Base-by-base conservation (phyloP, 2,329 filamentous ascomycete genomes). In the Trichophyton verrucosum region DNA sequence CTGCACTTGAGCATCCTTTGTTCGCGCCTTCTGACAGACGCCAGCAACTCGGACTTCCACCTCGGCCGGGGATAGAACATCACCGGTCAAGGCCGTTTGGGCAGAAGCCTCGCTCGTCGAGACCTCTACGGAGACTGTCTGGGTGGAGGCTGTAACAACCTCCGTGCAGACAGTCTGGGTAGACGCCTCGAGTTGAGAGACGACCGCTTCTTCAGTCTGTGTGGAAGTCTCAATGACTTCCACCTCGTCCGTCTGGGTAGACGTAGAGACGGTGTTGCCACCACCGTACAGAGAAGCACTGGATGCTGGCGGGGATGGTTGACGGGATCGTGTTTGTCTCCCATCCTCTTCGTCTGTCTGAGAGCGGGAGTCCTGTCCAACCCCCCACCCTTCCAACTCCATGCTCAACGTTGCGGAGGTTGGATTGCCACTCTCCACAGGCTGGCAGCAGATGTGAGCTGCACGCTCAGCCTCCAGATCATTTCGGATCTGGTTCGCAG, bases 1-100 rank as follows among this genome's bases (percentile, higher is more conserved):
- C 47, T 63, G 61, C 46, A 63, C 63, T 27, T 27, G 15, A 47
- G 51, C 60, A 24, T 63, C 62, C 38, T n/a, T 63, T 57, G 30
- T 61, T 57, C 60, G 44, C 44, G n/a, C 51, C 51, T 42, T 7
- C 22, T 11, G 49, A 17, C 40, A 38, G 27, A 27, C 44, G 57
- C 44, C 40, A 24, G 40, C 47, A 33, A 61, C 57, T 53, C 61
- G 42, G n/a, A 11, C 61, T 44, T 61, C 60, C 42, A 24, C 59
- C 33, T 61, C 51, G 8, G 51, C 51, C 20, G 57, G 49, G 30
- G 38, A 55, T n/a, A 58, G 53, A 57, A 59, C 44, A 59, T 51
- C 40, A 38, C 44, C 57, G 33, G 30, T 30, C 57, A 59, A 59
- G 42, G 44, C 57, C 44, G 57, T 51, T 36, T 59, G 40, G 40